These are phyloP conservation scores for Hippophae tibetana DNA, from an alignment of 306 rosid genomes.

Conservation along the genomic window DNA sequence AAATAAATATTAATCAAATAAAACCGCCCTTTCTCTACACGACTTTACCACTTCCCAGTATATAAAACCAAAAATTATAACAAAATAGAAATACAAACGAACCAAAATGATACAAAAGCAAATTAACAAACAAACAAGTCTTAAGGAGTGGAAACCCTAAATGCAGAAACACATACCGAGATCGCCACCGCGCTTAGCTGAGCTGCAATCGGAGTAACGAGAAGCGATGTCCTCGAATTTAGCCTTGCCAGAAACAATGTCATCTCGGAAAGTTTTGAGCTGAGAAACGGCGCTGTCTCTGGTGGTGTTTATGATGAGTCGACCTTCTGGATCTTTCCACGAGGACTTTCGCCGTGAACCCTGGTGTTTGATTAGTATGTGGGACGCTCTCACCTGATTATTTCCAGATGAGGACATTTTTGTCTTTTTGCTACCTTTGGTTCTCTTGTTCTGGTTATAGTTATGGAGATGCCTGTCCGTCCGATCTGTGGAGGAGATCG, in stretches of 20 bases:
- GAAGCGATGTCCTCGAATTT: slow-evolving; percentile 66
- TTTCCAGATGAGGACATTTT: slow-evolving; percentile 57
- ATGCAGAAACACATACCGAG: slow-evolving; percentile 39
- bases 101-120: background rate
- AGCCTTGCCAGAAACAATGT: slow-evolving; percentile 68
- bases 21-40: no score
- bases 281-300: slow-evolving; percentile 64
- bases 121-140: background rate
- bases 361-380: slow-evolving; percentile 84
- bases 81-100: background rate
- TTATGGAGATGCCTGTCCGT: slow-evolving; percentile 33
- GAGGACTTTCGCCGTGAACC: slow-evolving; percentile 88
- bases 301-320: slow-evolving; percentile 56
- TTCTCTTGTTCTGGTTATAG: slow-evolving; percentile 26
- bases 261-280: slow-evolving; percentile 53
- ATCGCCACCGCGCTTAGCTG: slow-evolving; percentile 97
- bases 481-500: slow-evolving; percentile 47
- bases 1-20: no score
- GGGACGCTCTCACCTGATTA: slow-evolving; percentile 83
- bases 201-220: slow-evolving; percentile 84
- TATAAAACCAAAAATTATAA: background rate
- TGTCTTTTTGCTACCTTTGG: slow-evolving; percentile 24
- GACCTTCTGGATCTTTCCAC: slow-evolving; percentile 98
- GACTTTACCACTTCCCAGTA: no score
- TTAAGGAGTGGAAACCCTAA: background rate